Conservation (phyloP, 2,329 filamentous ascomycete species). For the Pseudovirgaria hyperparasitica region DNA sequence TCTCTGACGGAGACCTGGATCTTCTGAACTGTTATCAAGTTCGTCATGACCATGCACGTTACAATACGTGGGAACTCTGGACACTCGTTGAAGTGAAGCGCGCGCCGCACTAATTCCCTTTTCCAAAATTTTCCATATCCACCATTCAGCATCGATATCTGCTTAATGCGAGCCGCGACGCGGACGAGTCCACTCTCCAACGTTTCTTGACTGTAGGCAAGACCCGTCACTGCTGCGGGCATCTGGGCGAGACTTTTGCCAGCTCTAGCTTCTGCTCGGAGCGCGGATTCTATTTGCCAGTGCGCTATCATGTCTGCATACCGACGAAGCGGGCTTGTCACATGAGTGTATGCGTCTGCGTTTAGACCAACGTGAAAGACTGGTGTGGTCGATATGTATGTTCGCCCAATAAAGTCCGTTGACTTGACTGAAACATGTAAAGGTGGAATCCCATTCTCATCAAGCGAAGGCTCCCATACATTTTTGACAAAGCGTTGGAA, state of each 20-base stretch:
- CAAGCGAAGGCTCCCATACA: constrained; percentile 23
- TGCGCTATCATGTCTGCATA: constrained; percentile 49
- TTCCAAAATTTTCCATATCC: constrained; percentile 35
- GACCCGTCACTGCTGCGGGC: constrained; percentile 9
- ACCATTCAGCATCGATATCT: constrained; percentile 23
- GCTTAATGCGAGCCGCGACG: constrained; percentile 29
- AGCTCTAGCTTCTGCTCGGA: constrained; percentile 41
- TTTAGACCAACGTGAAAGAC: constrained; percentile 39
- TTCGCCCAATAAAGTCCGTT: constrained; percentile 26
- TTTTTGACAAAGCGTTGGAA: constrained; percentile 15
- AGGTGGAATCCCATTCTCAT: constrained; percentile 22
- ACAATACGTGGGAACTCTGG: constrained; percentile 37
- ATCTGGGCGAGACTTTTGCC: constrained; percentile 27
- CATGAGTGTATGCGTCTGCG: constrained; percentile 41
- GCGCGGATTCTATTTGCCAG: constrained; percentile 51
- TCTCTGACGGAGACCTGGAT: constrained; percentile 8
- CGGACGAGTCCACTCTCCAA: constrained; percentile 37
- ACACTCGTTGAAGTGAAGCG: constrained; percentile 43
- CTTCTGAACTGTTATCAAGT: constrained; percentile 2
- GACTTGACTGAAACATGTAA: constrained; percentile 29
- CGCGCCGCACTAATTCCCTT: constrained; percentile 42
- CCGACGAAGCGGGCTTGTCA: constrained; percentile 48
- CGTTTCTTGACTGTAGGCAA: constrained; percentile 38
- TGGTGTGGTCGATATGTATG: constrained; percentile 33
- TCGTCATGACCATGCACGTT: constrained; percentile 15